These are phyloP conservation scores for Penicillium sp. DNA, from an alignment of 2,329 filamentous ascomycete species.

Conservation along the genomic window DNA sequence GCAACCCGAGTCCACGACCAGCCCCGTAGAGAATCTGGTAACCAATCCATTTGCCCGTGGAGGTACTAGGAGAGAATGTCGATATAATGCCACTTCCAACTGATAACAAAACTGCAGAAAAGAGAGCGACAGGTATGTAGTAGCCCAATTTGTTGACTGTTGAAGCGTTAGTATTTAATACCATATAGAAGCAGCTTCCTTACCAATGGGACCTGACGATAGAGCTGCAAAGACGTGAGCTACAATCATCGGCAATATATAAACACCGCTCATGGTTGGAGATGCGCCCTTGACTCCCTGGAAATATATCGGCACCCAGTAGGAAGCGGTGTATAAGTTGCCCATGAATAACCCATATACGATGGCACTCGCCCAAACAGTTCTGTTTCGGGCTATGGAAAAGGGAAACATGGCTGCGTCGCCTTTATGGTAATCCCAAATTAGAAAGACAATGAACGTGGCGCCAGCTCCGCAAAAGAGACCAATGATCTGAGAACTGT, in stretches of 20 bases:
- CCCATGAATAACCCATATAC: background rate
- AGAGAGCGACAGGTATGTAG: constrained; percentile 22
- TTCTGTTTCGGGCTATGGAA: background rate
- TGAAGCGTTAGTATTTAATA: background rate
- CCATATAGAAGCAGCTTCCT: background rate
- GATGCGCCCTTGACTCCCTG: constrained; percentile 17
- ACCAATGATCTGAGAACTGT: constrained; percentile 17
- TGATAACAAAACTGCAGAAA: constrained; percentile 22
- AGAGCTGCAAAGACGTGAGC: constrained; percentile 27
- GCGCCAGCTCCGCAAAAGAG: constrained; percentile 19
- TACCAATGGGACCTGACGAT: background rate
- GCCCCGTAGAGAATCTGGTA: constrained; percentile 23
- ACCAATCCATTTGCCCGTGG: constrained; percentile 20
- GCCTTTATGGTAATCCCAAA: constrained; percentile 24
- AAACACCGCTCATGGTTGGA: constrained; percentile 29
- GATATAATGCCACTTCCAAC: constrained; percentile 29
- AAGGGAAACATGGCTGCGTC: constrained; percentile 27
- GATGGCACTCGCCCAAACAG: background rate
- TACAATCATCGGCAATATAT: constrained; percentile 26
- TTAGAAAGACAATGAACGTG: constrained; percentile 16
- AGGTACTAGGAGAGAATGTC: constrained; percentile 25
- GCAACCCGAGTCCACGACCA: constrained; percentile 24
- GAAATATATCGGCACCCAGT: constrained; percentile 21
- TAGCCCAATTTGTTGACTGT: constrained; percentile 18
- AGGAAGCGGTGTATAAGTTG: constrained; percentile 14